These are phyloP conservation scores for Fusarium pseudocircinatum DNA, from an alignment of 2,329 filamentous ascomycete genomes.

Conservation along the genomic window DNA sequence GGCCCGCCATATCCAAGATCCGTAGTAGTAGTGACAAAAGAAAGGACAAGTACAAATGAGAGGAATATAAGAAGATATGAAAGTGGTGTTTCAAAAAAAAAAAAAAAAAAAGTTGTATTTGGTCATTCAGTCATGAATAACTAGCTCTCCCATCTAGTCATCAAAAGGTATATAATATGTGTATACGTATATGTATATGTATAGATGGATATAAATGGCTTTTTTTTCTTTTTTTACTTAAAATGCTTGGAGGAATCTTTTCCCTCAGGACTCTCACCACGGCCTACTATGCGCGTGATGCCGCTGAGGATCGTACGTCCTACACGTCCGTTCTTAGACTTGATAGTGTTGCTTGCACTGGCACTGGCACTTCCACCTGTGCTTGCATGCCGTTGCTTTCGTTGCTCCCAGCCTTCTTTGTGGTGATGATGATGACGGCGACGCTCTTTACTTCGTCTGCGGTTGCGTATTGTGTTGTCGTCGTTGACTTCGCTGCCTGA, in stretches of 20 bases:
- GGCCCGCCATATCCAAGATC: not conserved
- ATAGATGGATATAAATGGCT: slow-evolving; percentile 3
- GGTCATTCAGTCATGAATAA: slow-evolving; percentile 33
- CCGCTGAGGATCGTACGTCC: slow-evolving; percentile 56
- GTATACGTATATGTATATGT: not conserved
- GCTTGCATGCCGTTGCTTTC: slow-evolving; percentile 45
- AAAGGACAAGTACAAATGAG: not conserved
- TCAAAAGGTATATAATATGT: slow-evolving; percentile 16
- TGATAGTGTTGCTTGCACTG: slow-evolving; percentile 46
- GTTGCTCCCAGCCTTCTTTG: slow-evolving; percentile 38
- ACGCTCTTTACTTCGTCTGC: slow-evolving; percentile 48
- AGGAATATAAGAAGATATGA: not conserved
- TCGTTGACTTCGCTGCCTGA: slow-evolving; percentile 59
- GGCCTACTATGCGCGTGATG: slow-evolving; percentile 56
- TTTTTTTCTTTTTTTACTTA: slow-evolving; percentile 8
- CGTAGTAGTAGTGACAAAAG: not conserved
- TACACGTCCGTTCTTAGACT: slow-evolving; percentile 52
- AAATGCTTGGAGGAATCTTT: slow-evolving; percentile 38
- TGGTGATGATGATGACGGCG: slow-evolving; percentile 45
- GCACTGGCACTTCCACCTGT: slow-evolving; percentile 41
- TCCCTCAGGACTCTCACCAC: slow-evolving; percentile 54
- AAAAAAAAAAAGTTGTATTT: slow-evolving; percentile 30
- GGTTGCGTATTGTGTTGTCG: slow-evolving; percentile 23
- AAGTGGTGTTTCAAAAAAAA: not conserved
- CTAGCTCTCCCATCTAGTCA: slow-evolving; percentile 24